Evolutionary conservation across 1,284 basidiomycete genomes (phyloP), one percentile per base, ranked within the genome.

Genomic region (Cryptococcus sp.): DNA sequence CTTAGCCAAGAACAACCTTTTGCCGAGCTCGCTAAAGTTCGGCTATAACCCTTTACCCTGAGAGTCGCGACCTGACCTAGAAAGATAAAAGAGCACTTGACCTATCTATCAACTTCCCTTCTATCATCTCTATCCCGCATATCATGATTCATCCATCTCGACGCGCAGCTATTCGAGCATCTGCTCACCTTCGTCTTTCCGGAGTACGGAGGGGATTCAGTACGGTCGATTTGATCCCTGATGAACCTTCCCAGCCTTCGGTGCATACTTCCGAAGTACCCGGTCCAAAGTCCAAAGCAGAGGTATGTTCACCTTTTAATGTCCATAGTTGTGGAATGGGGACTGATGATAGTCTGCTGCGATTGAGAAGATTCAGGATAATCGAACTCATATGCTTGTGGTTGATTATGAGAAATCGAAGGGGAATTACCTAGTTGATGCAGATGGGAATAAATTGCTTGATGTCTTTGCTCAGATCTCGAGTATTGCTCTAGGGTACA

Each of bases 381-480:
- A 66, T 25, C 65, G 76, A 34, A 75, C 76, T 2, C 74, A 76
- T 52, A 63, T 70, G 28, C 61, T 78, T 31, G 73, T 76, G 22
- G 45, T 52, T 49, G 73, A 78, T 59, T 77, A 76, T 48, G 62
- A 64, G 46, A 49, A 59, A 42, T 64, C 64, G 2, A 55, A 69
- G 63, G 57, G 76, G 21, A 79, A 79, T 64, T 81, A 77, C 66
- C 63, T 82, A 39, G 75, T 76, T 45, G 80, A 82, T 54, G 80
- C 76, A 1, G 80, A 82, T 58, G 79, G 78, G 21, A 82, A 82
- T 65, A 64, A 64, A 32, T 60, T 79, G 11, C 75, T 82, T 46
- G 80, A 82, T 53, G 77, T 81, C 37, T 81, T 79, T 61, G 78
- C 77, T 2, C 80, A 81, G 63, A 72, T 73, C 54, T 73, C 75